A percentile compares a stretch with the other conserved stretches of the same genome.
phyloP scores from a whole-genome alignment of 75 land plant genomes.

The Pinus taeda region DNA sequence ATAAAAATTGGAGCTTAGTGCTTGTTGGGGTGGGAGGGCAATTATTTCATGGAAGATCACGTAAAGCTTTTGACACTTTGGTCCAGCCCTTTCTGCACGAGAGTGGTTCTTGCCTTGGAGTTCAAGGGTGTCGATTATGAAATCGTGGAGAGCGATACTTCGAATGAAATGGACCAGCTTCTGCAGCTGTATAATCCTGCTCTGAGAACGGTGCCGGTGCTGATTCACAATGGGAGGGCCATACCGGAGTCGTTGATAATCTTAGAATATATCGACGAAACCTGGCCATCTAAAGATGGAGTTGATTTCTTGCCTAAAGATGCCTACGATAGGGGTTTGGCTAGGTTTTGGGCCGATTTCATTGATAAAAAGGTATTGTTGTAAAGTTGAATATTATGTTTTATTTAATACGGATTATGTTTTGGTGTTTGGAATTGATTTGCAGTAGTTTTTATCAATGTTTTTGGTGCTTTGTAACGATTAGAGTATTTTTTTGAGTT shows the following conservation, averaged over 20 bases:
- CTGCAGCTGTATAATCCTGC: conserved; percentile 20
- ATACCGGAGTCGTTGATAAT: conserved; percentile 22
- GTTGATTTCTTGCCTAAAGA: conserved; percentile 13
- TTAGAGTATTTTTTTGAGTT: no score
- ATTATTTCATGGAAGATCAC: neutral
- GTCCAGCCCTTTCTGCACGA: conserved; percentile 28
- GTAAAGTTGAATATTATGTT: no score
- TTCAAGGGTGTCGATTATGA: conserved; percentile 22
- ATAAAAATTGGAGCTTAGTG: no score
- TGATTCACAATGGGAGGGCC: conserved; percentile 27
- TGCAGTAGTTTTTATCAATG: no score
- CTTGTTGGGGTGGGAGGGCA: no score
- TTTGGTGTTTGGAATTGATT: no score
- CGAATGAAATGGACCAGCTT: conserved; percentile 5
- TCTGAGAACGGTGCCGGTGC: conserved; percentile 19
- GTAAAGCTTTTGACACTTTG: conserved; percentile 14
- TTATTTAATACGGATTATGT: neutral
- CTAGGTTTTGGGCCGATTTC: conserved; percentile 24
- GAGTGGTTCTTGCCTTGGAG: conserved; percentile 17
- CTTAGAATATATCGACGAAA: conserved; percentile 25
- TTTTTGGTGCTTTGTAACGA: no score
- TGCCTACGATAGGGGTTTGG: conserved; percentile 14
- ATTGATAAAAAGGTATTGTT: conserved; percentile 12
- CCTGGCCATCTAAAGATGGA: conserved; percentile 17
- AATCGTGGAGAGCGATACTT: conserved; percentile 1